Evolutionary conservation across 495 filamentous ascomycete species (phyloP).

Genomic region (Penicillium angulare): DNA sequence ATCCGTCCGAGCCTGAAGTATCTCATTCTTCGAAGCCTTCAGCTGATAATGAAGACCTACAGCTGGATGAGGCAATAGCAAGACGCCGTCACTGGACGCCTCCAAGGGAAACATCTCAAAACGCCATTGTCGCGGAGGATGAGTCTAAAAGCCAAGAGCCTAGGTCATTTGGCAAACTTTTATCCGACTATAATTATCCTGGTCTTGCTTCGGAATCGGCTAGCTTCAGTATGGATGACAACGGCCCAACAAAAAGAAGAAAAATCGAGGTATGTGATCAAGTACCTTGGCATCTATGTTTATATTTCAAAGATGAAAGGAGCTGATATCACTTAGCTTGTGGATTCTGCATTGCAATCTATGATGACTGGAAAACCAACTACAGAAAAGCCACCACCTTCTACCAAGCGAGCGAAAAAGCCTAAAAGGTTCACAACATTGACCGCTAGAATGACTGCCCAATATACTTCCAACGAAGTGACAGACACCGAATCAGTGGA

Average conservation of each 20-base stretch:
- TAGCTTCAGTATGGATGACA: slow-evolving; percentile 8
- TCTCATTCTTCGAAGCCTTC: slow-evolving; percentile 12
- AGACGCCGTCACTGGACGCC: slow-evolving; percentile 49
- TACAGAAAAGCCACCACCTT: not conserved
- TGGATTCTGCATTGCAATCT: slow-evolving; percentile 25
- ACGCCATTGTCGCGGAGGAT: slow-evolving; percentile 9
- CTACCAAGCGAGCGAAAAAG: slow-evolving; percentile 23
- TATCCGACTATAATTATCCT: slow-evolving; percentile 37
- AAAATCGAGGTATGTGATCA: slow-evolving; percentile 37
- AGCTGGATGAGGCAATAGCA: slow-evolving; percentile 35
- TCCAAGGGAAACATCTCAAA: slow-evolving; percentile 19
- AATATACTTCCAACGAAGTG: slow-evolving; percentile 47
- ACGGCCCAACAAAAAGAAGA: slow-evolving; percentile 41
- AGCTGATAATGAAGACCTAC: slow-evolving; percentile 23
- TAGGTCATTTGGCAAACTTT: slow-evolving; percentile 24
- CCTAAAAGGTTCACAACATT: slow-evolving; percentile 68
- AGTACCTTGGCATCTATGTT: not conserved
- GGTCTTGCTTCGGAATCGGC: slow-evolving; percentile 8
- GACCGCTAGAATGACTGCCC: slow-evolving; percentile 77
- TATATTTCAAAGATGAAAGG: not conserved
- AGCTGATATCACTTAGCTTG: slow-evolving; percentile 20
- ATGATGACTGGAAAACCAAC: slow-evolving; percentile 5
- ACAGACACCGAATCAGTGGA: slow-evolving; percentile 9
- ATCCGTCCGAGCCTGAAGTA: slow-evolving; percentile 1
- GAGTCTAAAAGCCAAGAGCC: not conserved